These are phyloP conservation scores for Fusarium keratoplasticum DNA, from an alignment of 2,329 filamentous ascomycete genomes.

Conservation along the genomic window DNA sequence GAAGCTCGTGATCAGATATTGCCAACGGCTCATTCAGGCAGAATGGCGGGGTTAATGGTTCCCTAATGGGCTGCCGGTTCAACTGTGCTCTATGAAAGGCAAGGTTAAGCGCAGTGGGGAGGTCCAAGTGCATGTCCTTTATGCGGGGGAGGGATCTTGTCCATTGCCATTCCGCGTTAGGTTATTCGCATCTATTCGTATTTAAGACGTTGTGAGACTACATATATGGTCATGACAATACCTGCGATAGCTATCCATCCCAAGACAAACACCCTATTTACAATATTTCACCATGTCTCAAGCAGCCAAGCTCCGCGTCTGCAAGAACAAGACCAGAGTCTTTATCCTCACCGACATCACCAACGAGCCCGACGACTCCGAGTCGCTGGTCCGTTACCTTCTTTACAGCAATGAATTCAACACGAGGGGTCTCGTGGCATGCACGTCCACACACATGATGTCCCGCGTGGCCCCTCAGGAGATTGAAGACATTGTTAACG, in stretches of 20 bases:
- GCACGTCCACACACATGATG: background rate
- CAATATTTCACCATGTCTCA: background rate
- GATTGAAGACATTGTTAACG: background rate
- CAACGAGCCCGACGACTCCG: background rate
- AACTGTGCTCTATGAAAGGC: background rate
- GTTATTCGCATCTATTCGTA: background rate
- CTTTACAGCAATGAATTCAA: background rate
- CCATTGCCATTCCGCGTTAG: background rate
- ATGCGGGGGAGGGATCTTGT: background rate
- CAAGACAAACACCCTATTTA: background rate
- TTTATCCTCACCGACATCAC: conserved; percentile 3
- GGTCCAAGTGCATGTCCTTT: background rate
- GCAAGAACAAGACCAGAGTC: background rate
- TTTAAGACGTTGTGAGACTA: background rate
- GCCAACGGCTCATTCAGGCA: background rate
- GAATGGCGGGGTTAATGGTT: background rate
- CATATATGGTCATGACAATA: background rate
- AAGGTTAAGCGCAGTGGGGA: background rate
- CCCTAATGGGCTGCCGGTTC: background rate
- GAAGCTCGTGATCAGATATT: background rate
- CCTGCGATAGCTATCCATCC: rapidly evolving
- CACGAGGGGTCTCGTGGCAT: background rate
- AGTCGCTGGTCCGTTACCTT: background rate
- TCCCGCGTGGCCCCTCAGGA: background rate
- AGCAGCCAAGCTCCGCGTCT: background rate